Evolutionary conservation across 2,329 filamentous ascomycete genomes (phyloP), one percentile per base, ranked within the genome.

Genomic region (Endoconidiophora polonica): DNA sequence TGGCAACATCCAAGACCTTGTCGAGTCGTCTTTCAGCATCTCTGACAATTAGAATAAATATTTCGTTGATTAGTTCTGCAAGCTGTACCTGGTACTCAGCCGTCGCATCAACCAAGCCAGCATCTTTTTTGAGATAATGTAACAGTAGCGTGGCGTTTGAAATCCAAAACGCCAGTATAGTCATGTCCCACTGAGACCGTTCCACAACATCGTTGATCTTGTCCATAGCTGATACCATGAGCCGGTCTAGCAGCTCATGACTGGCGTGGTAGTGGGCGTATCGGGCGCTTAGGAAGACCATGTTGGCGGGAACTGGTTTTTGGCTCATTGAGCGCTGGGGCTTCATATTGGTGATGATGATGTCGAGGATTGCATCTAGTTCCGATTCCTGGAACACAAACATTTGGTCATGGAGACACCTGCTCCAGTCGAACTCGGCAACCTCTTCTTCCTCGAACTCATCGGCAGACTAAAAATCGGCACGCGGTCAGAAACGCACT

Each of bases 141-240:
- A 96, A 69, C n/a, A 98, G 68, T 38, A 98, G 68, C 0, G 91
- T 98, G 6, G 86, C 87, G 63, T 98, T 98, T 1, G 91, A 96
- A 59, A 95, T 87, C 91, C 91, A 98, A 61, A 98, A 98, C 2
- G 91, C 91, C 37, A 98, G 70, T 57, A 98, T 94, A 0, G 91
- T 98, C 91, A 98, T 98, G 61, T 98, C 91, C 91, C 91, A 96
- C 61, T 98, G 91, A 60, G 90, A 81, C 54, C 77, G 77, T 64
- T 96, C 91, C n/a, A 98, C 87, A 26, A 95, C 86, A 53, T 87
- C 82, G 61, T 96, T 96, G 59, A 98, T 96, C 65, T 90, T 91
- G 60, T 94, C 86, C 75, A 94, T 94, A 37, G 91, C 86, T 36
- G 83, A 81, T 23, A 84, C 73, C 14, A 98, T 75, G 23, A 96